phyloP scores from a whole-genome alignment of 1,284 basidiomycete genomes.

The Agroathelia rolfsii region DNA sequence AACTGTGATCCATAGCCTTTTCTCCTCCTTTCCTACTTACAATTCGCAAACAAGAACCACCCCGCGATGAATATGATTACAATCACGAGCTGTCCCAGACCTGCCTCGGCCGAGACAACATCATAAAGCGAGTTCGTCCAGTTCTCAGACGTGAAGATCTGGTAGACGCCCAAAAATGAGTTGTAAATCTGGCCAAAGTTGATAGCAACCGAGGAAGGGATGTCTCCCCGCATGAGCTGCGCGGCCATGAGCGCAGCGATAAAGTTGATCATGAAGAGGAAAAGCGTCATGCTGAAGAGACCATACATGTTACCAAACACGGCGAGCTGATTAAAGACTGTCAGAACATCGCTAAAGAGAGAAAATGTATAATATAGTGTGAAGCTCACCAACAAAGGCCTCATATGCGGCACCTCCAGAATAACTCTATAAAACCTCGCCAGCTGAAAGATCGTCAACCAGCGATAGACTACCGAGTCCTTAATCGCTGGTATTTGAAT shows the following conservation, averaged over 20 bases:
- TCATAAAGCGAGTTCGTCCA: constrained; percentile 84
- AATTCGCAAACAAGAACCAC: constrained; percentile 93
- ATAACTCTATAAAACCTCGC: constrained; percentile 92
- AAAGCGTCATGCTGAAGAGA: constrained; percentile 88
- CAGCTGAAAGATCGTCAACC: constrained; percentile 89
- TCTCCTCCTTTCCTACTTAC: constrained; percentile 47
- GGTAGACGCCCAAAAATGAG: constrained; percentile 83
- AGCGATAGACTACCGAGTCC: constrained; percentile 63
- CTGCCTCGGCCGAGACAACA: constrained; percentile 53
- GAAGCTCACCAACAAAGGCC: constrained; percentile 55
- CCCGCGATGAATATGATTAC: constrained; percentile 69
- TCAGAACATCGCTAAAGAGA: constrained; percentile 6
- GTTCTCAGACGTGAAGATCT: constrained; percentile 92
- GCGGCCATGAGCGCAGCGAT: constrained; percentile 77
- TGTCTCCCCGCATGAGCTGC: constrained; percentile 75
- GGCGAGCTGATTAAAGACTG: constrained; percentile 43
- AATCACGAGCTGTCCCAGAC: constrained; percentile 66
- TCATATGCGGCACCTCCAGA: constrained; percentile 80
- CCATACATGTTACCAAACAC: constrained; percentile 92
- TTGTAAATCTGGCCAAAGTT: constrained; percentile 89
- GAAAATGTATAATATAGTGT: constrained; percentile 1
- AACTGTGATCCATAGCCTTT: no score
- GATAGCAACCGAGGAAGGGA: constrained; percentile 45
- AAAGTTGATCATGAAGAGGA: constrained; percentile 85
- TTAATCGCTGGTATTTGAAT: constrained; percentile 83